These are phyloP conservation scores for Stagonosporopsis rhizophila DNA, from an alignment of 2,329 filamentous ascomycete genomes.

Conservation along the genomic window DNA sequence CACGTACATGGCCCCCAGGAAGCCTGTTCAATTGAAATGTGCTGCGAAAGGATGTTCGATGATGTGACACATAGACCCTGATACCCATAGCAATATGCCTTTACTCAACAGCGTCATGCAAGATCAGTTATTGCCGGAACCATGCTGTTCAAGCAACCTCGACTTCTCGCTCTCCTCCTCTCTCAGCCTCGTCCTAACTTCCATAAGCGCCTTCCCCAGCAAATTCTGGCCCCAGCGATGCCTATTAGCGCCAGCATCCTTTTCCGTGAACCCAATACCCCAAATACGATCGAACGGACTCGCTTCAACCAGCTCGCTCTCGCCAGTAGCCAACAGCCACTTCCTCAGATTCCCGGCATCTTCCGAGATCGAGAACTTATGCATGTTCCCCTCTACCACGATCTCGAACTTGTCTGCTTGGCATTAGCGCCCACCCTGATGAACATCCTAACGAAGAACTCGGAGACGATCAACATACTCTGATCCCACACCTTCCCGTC, in stretches of 20 bases:
- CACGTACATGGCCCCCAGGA: conserved; percentile 11
- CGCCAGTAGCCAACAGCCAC: conserved; percentile 64
- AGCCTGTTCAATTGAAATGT: conserved; percentile 3
- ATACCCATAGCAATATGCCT: neutral
- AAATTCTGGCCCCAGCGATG: conserved; percentile 69
- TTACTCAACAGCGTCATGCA: neutral
- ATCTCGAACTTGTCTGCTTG: conserved; percentile 58
- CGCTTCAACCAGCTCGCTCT: conserved; percentile 63
- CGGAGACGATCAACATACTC: conserved; percentile 22
- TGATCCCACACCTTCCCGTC: conserved; percentile 59
- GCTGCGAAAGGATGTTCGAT: neutral
- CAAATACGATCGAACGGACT: conserved; percentile 67
- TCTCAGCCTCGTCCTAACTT: conserved; percentile 61
- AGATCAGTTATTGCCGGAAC: too few species aligned
- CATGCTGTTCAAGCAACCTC: neutral
- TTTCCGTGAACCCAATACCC: conserved; percentile 68
- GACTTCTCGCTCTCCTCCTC: conserved; percentile 38
- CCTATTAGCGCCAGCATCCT: conserved; percentile 57
- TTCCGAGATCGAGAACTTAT: conserved; percentile 63
- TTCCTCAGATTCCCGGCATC: conserved; percentile 54
- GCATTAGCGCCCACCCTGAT: neutral
- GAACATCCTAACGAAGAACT: neutral
- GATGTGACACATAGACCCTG: conserved; percentile 1
- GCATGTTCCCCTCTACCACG: conserved; percentile 64
- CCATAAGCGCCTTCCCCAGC: conserved; percentile 68